Conservation (phyloP, 257 asterid species). For the Solanum sejunctum region DNA sequence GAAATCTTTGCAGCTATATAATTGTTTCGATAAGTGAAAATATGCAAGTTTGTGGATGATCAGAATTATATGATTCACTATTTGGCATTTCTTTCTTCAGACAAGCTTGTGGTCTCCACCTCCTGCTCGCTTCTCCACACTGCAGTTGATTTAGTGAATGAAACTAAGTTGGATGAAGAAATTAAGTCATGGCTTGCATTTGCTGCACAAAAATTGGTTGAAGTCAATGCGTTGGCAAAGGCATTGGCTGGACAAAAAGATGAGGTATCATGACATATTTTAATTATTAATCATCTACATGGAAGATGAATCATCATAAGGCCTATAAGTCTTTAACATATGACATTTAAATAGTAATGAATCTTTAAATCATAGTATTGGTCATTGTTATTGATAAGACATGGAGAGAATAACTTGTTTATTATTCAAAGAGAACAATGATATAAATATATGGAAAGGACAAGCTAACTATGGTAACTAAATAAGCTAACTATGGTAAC, state of each 20-base stretch:
- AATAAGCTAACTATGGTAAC: too few relatives aligned
- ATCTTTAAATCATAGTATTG: not conserved
- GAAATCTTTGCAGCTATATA: not conserved
- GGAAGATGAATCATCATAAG: not conserved
- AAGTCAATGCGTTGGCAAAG: constrained; percentile 87
- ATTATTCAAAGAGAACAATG: too few relatives aligned
- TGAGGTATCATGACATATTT: constrained; percentile 32
- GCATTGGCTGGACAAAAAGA: constrained; percentile 73
- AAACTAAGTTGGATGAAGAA: constrained; percentile 81
- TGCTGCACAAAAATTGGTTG: constrained; percentile 89
- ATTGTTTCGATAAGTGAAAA: not conserved
- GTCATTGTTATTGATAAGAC: too few relatives aligned
- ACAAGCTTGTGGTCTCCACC: constrained; percentile 92
- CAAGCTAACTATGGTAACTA: too few relatives aligned
- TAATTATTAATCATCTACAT: not conserved
- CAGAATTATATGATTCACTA: not conserved
- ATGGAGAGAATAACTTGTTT: too few relatives aligned
- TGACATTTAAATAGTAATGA: not conserved
- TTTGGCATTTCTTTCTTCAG: constrained; percentile 21
- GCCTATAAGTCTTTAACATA: not conserved
- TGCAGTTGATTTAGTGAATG: constrained; percentile 90
- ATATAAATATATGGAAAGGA: too few relatives aligned
- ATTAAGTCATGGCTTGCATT: constrained; percentile 98
- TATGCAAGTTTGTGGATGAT: not conserved
- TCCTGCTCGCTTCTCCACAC: constrained; percentile 92